Evolutionary conservation across 2,329 filamentous ascomycete genomes (phyloP).

Genomic region (Neofusicoccum parvum): DNA sequence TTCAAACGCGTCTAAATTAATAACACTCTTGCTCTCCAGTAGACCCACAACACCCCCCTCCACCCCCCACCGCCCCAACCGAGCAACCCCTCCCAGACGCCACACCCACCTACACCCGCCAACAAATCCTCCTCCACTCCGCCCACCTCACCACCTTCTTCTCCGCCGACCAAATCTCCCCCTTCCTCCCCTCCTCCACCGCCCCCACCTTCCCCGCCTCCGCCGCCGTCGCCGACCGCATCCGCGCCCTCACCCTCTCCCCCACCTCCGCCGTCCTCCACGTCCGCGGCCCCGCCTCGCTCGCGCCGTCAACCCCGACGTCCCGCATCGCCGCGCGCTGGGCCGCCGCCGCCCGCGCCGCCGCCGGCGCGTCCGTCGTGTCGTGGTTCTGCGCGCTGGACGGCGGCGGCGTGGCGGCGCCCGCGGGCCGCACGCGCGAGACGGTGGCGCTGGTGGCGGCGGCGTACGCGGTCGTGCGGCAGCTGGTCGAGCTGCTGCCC

Average conservation of each 20-base stretch:
- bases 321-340: neutral
- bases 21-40: too few species aligned
- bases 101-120: too few species aligned
- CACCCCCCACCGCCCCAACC: too few species aligned
- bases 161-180: neutral
- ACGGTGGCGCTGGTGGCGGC: conserved; percentile 15
- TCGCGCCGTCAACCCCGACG: neutral
- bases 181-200: neutral
- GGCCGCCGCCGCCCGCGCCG: neutral
- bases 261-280: neutral
- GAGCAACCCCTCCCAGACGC: too few species aligned
- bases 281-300: neutral
- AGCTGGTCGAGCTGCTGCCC: conserved; percentile 23
- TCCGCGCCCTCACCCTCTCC: neutral
- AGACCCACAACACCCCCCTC: too few species aligned
- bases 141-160: neutral
- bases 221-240: neutral
- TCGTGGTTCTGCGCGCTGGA: conserved; percentile 23
- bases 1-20: too few species aligned
- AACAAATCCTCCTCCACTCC: too few species aligned
- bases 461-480: conserved; percentile 24
- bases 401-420: neutral
- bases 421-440: conserved; percentile 12
- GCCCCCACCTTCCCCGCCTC: neutral
- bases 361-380: conserved; percentile 1